phyloP scores from a whole-genome alignment of 495 filamentous ascomycete species.

The Stereocaulon alpinum region DNA sequence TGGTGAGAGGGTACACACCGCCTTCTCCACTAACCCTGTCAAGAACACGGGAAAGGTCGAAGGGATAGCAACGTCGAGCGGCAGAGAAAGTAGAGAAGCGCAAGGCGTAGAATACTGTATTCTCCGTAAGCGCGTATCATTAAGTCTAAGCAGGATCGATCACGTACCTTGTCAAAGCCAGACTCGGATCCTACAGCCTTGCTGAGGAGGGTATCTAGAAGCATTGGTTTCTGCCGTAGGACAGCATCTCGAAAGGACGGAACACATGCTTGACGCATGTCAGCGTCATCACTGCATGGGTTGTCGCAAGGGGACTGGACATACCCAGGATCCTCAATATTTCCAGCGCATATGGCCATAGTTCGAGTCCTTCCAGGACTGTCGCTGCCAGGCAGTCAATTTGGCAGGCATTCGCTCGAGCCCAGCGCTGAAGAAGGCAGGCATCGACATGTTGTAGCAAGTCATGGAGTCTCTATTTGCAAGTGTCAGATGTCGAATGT shows the following conservation, averaged over 20 bases:
- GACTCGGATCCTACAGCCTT: slow-evolving; percentile 24
- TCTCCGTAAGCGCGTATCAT: neutral
- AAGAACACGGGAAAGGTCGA: slow-evolving; percentile 36
- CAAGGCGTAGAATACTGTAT: slow-evolving; percentile 32
- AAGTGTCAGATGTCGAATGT: neutral
- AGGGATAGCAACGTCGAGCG: slow-evolving; percentile 31
- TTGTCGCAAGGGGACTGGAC: neutral
- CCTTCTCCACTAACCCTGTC: slow-evolving; percentile 27
- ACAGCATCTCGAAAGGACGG: slow-evolving; percentile 31
- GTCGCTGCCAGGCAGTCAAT: slow-evolving; percentile 32
- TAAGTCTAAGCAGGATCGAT: neutral
- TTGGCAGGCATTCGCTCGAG: slow-evolving; percentile 37
- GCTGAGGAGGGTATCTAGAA: slow-evolving; percentile 35
- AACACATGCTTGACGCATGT: slow-evolving; percentile 24
- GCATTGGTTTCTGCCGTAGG: slow-evolving; percentile 31
- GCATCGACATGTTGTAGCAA: slow-evolving; percentile 21
- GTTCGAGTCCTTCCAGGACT: slow-evolving; percentile 36
- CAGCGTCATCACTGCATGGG: neutral
- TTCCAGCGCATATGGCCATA: slow-evolving; percentile 31
- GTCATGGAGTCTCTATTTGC: slow-evolving; percentile 31
- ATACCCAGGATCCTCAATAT: slow-evolving; percentile 35
- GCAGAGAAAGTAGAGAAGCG: slow-evolving; percentile 33
- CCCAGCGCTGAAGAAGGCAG: slow-evolving; percentile 30
- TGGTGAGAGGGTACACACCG: slow-evolving; percentile 29
- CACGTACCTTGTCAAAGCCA: slow-evolving; percentile 28